A percentile compares a stretch with the other conserved stretches of the same genome.
These are phyloP conservation scores for Aspergillus nomiae DNA, from an alignment of 2,329 filamentous ascomycete genomes.

Conservation along the genomic window DNA sequence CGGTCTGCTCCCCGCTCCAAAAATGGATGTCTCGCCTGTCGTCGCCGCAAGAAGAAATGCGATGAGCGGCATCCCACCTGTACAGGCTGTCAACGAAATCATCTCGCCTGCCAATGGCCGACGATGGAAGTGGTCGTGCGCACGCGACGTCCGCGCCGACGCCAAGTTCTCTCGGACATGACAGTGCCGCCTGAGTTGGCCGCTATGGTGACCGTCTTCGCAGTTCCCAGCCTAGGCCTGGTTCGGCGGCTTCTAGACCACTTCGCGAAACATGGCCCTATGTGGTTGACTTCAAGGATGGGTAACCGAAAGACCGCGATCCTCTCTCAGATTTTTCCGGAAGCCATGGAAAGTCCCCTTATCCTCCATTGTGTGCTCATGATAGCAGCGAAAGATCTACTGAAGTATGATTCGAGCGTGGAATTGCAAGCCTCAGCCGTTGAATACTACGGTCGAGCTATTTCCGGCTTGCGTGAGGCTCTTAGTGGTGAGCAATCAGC, in stretches of 20 bases:
- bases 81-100: conserved; percentile 7
- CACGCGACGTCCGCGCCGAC: neutral
- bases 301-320: neutral
- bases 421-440: conserved; percentile 3
- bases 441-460: conserved; percentile 8
- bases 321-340: conserved; percentile 1
- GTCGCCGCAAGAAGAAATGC: conserved; percentile 14
- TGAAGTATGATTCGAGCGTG: conserved; percentile 8
- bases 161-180: neutral
- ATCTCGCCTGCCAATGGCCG: conserved; percentile 6
- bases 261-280: conserved; percentile 9
- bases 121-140: neutral
- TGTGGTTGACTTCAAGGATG: conserved; percentile 7
- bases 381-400: conserved; percentile 6
- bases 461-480: conserved; percentile 1
- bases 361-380: conserved; percentile 9
- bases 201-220: conserved; percentile 11
- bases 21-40: conserved; percentile 9
- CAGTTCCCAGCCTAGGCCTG: neutral
- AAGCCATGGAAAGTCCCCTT: conserved; percentile 2
- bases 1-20: neutral
- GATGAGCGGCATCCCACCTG: conserved; percentile 8
- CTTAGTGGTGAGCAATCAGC: neutral
- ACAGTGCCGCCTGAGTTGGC: neutral
- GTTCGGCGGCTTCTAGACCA: conserved; percentile 6